Conservation (phyloP, 345 rosid genomes). For the Eucalyptus microcorys region DNA sequence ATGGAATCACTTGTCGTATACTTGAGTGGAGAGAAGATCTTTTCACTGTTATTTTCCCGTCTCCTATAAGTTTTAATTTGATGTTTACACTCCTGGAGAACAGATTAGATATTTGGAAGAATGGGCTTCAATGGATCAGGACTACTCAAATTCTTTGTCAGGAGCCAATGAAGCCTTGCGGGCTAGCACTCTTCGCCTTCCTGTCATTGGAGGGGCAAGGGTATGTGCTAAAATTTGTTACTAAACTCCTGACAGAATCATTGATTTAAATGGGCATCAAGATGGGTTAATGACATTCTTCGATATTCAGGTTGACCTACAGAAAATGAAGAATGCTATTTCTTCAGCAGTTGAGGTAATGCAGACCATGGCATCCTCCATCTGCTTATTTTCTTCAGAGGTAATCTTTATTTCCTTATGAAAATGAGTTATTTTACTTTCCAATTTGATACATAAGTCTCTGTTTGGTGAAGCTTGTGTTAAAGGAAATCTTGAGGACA, state of each 20-base stretch:
- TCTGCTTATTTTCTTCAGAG: constrained; percentile 56
- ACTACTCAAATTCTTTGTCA: constrained; percentile 50
- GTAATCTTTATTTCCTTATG: constrained; percentile 8
- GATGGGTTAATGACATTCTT: background rate
- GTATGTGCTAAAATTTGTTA: constrained; percentile 13
- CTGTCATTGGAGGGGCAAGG: constrained; percentile 70
- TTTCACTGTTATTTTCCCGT: background rate
- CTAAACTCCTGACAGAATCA: background rate
- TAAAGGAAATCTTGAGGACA: background rate
- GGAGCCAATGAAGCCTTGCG: constrained; percentile 69
- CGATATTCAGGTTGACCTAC: constrained; percentile 59
- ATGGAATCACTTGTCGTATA: background rate
- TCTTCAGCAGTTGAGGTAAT: constrained; percentile 82
- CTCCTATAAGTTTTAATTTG: background rate
- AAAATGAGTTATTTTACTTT: background rate
- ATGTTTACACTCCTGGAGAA: background rate
- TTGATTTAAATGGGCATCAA: background rate
- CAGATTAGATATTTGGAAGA: constrained; percentile 66
- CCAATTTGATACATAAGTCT: background rate
- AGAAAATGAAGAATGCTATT: constrained; percentile 62
- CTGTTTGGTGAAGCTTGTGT: background rate
- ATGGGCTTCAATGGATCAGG: constrained; percentile 40
- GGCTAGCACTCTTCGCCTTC: constrained; percentile 85
- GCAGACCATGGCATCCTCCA: constrained; percentile 83
- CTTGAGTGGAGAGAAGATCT: background rate